Conservation (phyloP, 208 protist genomes). For the Naegleria gruberi region DNA sequence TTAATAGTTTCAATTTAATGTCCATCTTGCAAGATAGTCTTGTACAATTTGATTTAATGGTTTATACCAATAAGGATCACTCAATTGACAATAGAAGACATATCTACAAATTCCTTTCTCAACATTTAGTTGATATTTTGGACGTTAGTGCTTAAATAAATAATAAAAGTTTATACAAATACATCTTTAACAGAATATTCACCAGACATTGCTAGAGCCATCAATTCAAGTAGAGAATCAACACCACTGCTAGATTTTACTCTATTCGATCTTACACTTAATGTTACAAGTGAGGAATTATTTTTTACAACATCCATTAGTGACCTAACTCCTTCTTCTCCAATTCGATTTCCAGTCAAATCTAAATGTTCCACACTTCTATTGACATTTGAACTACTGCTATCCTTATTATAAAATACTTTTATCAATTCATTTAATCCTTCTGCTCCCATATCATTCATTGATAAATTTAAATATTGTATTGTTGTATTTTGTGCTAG, state of each 20-base stretch:
- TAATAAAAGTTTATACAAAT: conserved; percentile 14
- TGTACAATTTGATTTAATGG: neutral
- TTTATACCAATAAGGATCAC: conserved; percentile 20
- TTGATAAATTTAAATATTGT: conserved; percentile 10
- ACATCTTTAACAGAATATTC: neutral
- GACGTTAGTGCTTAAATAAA: no score
- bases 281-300: neutral
- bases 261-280: neutral
- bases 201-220: neutral
- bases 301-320: neutral
- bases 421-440: neutral
- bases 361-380: neutral
- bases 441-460: neutral
- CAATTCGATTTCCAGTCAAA: neutral
- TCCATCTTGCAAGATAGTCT: neutral
- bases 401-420: neutral
- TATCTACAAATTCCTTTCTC: neutral
- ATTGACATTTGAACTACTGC: neutral
- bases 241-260: neutral
- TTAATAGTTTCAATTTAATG: conserved; percentile 21
- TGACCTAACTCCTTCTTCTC: neutral
- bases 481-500: neutral
- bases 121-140: neutral
- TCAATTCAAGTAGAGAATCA: neutral
- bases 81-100: conserved; percentile 16